Evolutionary conservation across 345 rosid genomes (phyloP), one percentile per base, ranked within the genome.

Genomic region (Angophora floribunda): DNA sequence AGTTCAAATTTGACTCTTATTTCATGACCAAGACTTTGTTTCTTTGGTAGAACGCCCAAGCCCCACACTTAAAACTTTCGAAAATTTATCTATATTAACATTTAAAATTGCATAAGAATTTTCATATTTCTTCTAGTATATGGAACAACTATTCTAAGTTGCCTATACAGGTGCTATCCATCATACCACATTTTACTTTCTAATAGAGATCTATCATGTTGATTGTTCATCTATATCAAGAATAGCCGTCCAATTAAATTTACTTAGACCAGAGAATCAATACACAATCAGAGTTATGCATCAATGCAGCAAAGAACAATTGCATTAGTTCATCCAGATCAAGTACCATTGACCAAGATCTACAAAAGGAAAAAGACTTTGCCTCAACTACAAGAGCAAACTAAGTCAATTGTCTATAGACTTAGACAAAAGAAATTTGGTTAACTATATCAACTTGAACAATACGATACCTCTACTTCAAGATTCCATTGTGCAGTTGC

Each of bases 401-500:
- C 80, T 36, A 75, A 75, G 47, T 75, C 82, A 75, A 75, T 75
- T 36, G 82, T 75, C 49, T 19, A 36, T 70, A 75, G 47, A 75
- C 82, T 36, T 19, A 36, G 82, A 75, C 36, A 67, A 13, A 88
- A n/a, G 55, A 70, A 79, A 41, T 78, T 32, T 8, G 61, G 52
- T 87, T n/a, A 52, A 52, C 80, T 13, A 89, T 45, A 85, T n/a
- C 44, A 91, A 87, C 87, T 22, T 89, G 82, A 91, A 87, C 57
- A 45, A 85, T 84, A 87, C n/a, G 89, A 88, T 96, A 97, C 99
- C 99, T 97, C 96, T 86, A 92, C 87, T 92, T 96, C 96, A 87
- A 96, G 96, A 91, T 94, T 95, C 95, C 96, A 96, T 93, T 95
- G 99, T 85, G 94, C 92, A 50, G 95, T 88, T 87, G 98, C 99